Base-by-base conservation (phyloP, 352 stramenopile species). In the Globisporangium abappressorium region DNA sequence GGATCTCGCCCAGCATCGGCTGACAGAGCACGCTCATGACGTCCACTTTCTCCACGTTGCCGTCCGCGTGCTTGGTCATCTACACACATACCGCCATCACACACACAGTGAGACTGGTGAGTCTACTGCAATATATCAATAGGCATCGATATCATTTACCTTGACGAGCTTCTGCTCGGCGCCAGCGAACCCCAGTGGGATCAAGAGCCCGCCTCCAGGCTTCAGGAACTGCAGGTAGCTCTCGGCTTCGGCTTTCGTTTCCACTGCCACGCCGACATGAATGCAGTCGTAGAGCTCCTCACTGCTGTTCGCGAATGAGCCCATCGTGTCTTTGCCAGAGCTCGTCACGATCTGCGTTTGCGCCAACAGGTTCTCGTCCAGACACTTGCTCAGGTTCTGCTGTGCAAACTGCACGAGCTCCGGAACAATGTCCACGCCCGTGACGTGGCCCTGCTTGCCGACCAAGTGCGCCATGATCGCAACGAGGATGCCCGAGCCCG, bases 1-100 rank as follows among this genome's bases (percentile, higher is more conserved):
- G 85, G 4, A 81, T 67, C 20, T 66, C 74, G 66, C 91, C 78
- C 14, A 94, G 70, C 68, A 95, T 90, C 1, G 88, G 88, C 62
- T 95, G 88, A 26, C 88, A 95, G 28, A 95, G 72, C 49, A 95
- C 88, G 63, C 84, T 93, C 86, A 95, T 94, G 51, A 95, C 66
- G 56, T 92, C 86, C 5, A 77, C 63, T 55, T 92, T 94, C 26
- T 79, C 71, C 6, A 92, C 77, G 7, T 75, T 75, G 26, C 84
- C 83, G 61, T 90, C 70, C 9, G 30, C 38, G 62, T 76, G 67
- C 67, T 93, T 95, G 28, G 77, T 88, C 87, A 94, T 92, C 83
- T 85, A 46, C 20, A 58, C 5, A 7, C 3, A 64, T 14, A 34
- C 5, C 4, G 33, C 18, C 24, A 57, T 30, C 47, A 68, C 24